A percentile compares a stretch with the other conserved stretches of the same genome.
Conservation (phyloP, 1,139 yeast species). For the Diutina rugosa region DNA sequence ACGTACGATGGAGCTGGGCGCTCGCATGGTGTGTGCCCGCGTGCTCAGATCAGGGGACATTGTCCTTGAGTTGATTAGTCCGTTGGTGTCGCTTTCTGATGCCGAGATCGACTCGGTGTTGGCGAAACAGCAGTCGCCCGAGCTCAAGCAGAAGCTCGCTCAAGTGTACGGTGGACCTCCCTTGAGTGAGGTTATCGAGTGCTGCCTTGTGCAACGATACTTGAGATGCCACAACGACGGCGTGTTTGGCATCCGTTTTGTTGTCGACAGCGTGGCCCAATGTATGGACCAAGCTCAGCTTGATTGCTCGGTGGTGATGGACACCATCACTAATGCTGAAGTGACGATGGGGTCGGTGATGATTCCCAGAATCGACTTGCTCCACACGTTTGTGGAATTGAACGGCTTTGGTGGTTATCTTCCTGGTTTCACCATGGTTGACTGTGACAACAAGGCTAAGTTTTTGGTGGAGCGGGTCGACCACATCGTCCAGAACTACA, state of each 20-base stretch:
- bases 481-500: conserved; percentile 72
- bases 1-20: background rate
- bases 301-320: background rate
- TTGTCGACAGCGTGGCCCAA: background rate
- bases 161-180: background rate
- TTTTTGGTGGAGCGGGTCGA: conserved; percentile 24
- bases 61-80: background rate
- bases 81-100: background rate
- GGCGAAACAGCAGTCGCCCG: background rate
- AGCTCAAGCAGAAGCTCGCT: background rate
- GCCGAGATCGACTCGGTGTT: background rate
- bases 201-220: background rate
- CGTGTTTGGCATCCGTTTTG: background rate
- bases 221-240: background rate
- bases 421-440: background rate
- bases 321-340: background rate
- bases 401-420: background rate
- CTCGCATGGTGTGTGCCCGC: background rate
- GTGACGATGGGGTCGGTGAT: background rate
- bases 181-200: background rate
- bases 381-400: background rate
- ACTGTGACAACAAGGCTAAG: background rate
- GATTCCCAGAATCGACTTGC: background rate
- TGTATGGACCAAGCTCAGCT: background rate
- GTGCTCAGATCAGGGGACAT: background rate